phyloP scores from a whole-genome alignment of 139 green algal genomes.

The Ettlia oleoabundans region DNA sequence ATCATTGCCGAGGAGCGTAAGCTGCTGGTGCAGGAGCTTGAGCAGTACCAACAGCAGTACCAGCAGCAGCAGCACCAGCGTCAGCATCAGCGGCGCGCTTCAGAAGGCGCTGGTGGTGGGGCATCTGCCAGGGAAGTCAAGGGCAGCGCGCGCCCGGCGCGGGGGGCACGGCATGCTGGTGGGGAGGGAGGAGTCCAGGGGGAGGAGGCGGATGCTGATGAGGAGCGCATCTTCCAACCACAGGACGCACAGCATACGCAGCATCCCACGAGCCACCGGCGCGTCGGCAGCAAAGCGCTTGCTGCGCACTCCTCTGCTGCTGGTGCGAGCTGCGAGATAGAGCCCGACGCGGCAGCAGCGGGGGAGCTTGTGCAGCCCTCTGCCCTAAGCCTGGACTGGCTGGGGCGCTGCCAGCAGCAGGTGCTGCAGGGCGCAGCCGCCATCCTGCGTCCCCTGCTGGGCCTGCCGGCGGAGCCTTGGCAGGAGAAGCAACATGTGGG shows the following conservation, averaged over 20 bases:
- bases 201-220: neutral
- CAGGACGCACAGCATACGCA: neutral
- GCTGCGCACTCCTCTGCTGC: neutral
- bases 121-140: neutral
- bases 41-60: neutral
- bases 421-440: neutral
- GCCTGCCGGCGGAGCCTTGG: neutral
- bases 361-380: neutral
- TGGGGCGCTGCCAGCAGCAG: conserved; percentile 8
- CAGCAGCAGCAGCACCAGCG: neutral
- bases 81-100: neutral
- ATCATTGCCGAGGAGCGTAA: neutral
- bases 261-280: too few species aligned
- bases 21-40: conserved; percentile 12
- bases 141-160: neutral
- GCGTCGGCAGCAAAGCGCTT: too few species aligned
- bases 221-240: neutral
- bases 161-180: neutral
- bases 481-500: neutral
- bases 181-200: too few species aligned
- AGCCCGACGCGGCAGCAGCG: neutral
- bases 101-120: neutral
- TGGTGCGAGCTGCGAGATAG: neutral
- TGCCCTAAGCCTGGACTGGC: neutral
- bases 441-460: conserved; percentile 11